Percentiles rank a stretch among this genome's conserved stretches.
Evolutionary conservation across 2,329 filamentous ascomycete species (phyloP).

Genomic region (Colletotrichum musae): DNA sequence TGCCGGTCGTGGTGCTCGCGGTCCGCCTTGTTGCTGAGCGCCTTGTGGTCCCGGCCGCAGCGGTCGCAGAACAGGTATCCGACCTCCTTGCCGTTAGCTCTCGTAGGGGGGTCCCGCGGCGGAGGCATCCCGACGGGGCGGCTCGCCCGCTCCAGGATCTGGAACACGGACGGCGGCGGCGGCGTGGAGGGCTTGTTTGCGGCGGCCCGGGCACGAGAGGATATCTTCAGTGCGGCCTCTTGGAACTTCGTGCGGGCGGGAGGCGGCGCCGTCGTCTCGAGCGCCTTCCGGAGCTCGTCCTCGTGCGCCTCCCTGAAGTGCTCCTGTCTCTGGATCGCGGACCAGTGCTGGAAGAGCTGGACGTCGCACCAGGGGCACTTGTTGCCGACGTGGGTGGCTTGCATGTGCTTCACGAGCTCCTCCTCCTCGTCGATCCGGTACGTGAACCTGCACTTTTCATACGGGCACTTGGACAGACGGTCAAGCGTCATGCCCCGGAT

Average conservation of each 20-base stretch:
- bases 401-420: conserved; percentile 54
- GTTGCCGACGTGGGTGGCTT: conserved; percentile 50
- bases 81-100: conserved; percentile 37
- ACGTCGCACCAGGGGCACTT: conserved; percentile 56
- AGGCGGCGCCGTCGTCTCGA: not conserved
- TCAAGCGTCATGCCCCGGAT: conserved; percentile 53
- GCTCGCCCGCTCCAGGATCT: conserved; percentile 22
- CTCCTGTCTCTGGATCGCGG: conserved; percentile 41
- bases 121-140: conserved; percentile 28
- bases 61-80: conserved; percentile 45
- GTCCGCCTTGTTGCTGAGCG: conserved; percentile 36
- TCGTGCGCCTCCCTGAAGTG: conserved; percentile 52
- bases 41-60: conserved; percentile 44
- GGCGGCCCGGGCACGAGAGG: too few relatives aligned
- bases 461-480: conserved; percentile 56
- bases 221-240: too few relatives aligned
- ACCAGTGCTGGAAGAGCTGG: conserved; percentile 50
- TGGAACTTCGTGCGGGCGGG: not conserved
- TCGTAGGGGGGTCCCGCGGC: conserved; percentile 26
- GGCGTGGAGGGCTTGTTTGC: too few relatives aligned
- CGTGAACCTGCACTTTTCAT: conserved; percentile 52
- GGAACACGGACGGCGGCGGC: not conserved
- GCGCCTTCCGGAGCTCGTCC: conserved; percentile 40
- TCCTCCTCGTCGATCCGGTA: conserved; percentile 49
- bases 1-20: conserved; percentile 43